phyloP scores from a whole-genome alignment of 495 filamentous ascomycete genomes.

The Copromyces sp. region DNA sequence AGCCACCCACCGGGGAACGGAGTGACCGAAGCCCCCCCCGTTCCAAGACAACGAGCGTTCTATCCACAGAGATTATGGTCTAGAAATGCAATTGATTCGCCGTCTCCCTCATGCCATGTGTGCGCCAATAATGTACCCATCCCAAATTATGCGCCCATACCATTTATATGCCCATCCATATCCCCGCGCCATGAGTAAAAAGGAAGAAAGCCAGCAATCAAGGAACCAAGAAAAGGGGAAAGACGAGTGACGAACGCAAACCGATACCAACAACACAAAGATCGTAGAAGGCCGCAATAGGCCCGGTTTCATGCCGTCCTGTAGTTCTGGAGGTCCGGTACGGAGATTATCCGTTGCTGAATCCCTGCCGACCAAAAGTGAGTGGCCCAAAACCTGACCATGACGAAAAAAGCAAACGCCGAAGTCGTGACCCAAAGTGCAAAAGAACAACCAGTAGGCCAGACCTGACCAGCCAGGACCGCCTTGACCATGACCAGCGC shows the following conservation, averaged over 20 bases:
- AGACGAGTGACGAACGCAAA: background rate
- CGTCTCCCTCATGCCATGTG: background rate
- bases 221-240: background rate
- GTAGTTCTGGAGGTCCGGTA: background rate
- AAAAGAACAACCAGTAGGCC: background rate
- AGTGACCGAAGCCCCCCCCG: background rate
- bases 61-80: background rate
- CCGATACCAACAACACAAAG: background rate
- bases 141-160: background rate
- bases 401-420: background rate
- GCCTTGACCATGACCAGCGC: too few species aligned
- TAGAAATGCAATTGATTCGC: background rate
- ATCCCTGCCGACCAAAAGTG: background rate
- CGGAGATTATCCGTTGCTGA: background rate
- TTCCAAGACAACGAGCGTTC: background rate
- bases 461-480: background rate
- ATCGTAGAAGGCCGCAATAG: background rate
- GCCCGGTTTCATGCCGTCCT: background rate
- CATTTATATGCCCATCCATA: background rate
- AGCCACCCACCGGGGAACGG: background rate
- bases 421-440: background rate
- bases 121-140: background rate
- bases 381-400: background rate
- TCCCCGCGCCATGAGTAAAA: background rate
- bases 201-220: background rate